Evolutionary conservation across 179 eudicot species (phyloP), one percentile per base, ranked within the genome.

Genomic region (Drosera spatulata): DNA sequence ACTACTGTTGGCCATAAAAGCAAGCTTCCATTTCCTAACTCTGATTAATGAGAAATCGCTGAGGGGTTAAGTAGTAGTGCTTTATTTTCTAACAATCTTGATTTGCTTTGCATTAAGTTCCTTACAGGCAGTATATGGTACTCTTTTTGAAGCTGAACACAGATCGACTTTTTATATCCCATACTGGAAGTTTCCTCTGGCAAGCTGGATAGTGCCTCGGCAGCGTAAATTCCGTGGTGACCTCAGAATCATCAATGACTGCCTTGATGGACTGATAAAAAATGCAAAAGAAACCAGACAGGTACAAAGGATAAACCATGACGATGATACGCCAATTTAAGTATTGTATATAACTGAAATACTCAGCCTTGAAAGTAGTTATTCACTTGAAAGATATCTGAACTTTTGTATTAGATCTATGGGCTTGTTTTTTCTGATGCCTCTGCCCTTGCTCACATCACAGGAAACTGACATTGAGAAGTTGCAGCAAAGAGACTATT

Each of bases 71-170:
- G 45, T 4, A 43, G 5, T 43, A 43, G 45, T 43, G 33, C 11
- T 49, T 49, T 49, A 12, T 22, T 15, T 51, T 22, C 15, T 49
- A 2, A 56, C 39, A 41, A 56, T 39, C 59, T 10, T 63, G 61
- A 49, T 62, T 63, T 38, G 49, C 44, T 40, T 73, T 50, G 59
- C 45, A 43, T 43, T 15, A n/a, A 41, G 53, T 54, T 39, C 38
- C 8, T 65, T 58, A 60, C 83, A 94, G 99, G 99, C 99, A 61
- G 99, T 94, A 55, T 94, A 94, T 66, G 97, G 99, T 59, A 90
- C 99, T n/a, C 96, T 94, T 62, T 94, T 80, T 69, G 99, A 94
- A 83, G 99, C 99, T 72, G 99, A 94, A 76, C 99, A 94, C 76
- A 81, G 99, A 43, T 94, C 99, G 10, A 94, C 99, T 48, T 94